phyloP scores from a whole-genome alignment of 306 rosid genomes.

The Oxytropis ochrocephala region DNA sequence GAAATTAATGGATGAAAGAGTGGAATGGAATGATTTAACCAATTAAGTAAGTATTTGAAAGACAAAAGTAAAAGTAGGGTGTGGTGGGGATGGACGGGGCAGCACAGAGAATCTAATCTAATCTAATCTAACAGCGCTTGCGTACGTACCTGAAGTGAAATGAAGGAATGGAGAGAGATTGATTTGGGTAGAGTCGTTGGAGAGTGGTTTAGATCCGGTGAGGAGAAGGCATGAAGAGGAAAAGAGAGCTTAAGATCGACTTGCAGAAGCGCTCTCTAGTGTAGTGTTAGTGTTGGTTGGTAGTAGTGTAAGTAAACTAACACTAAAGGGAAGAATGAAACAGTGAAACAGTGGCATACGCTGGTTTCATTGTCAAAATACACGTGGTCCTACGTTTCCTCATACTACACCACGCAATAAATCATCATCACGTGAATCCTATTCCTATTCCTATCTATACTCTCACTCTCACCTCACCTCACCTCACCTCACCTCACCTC shows the following conservation, averaged over 20 bases:
- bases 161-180: background rate
- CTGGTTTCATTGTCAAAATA: background rate
- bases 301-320: no score
- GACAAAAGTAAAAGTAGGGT: background rate
- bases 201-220: constrained; percentile 7
- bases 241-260: background rate
- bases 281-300: no score
- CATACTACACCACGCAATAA: background rate
- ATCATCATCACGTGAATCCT: background rate
- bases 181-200: background rate
- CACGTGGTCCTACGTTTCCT: constrained; percentile 15
- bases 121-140: no score
- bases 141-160: background rate
- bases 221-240: background rate
- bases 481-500: no score
- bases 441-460: no score
- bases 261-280: background rate
- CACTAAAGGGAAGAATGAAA: no score
- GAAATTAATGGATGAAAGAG: background rate
- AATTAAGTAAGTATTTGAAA: constrained; percentile 9
- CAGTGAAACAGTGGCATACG: constrained; percentile 21
- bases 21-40: no score
- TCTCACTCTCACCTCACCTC: no score
- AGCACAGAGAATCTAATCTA: no score
- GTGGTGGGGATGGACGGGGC: no score